phyloP scores from a whole-genome alignment of 2,329 filamentous ascomycete species.

The Ophiostoma ulmi region DNA sequence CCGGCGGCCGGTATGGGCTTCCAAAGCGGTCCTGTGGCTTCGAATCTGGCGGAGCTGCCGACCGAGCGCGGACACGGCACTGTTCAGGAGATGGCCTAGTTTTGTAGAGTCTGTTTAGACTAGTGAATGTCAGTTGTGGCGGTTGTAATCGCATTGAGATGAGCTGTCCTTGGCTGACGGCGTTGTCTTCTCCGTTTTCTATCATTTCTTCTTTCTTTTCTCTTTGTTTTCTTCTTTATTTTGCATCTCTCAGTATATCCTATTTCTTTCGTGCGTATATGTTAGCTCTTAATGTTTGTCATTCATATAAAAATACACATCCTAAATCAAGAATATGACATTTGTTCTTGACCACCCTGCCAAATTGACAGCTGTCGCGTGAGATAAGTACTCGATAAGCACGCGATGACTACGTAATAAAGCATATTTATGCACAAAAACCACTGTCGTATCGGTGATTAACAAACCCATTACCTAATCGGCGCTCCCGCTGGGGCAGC shows the following conservation, averaged over 20 bases:
- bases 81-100: constrained; percentile 32
- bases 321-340: not conserved
- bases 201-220: not conserved
- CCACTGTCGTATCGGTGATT: not conserved
- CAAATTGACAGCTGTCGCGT: not conserved
- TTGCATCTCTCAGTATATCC: not conserved
- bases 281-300: not conserved
- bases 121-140: too few species aligned
- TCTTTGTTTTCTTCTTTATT: not conserved
- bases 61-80: constrained; percentile 32
- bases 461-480: constrained; percentile 17
- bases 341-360: not conserved
- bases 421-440: not conserved
- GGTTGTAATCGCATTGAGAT: too few species aligned
- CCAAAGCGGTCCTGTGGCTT: constrained; percentile 26
- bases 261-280: not conserved
- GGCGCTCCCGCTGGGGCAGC: constrained; percentile 5
- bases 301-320: not conserved
- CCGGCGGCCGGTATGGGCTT: constrained; percentile 25
- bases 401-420: not conserved
- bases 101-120: not conserved
- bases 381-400: not conserved
- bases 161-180: too few species aligned
- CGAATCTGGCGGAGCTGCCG: constrained; percentile 33
- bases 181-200: not conserved